Base-by-base conservation (phyloP, 257 asterid genomes). In the Solanum phureja region DNA sequence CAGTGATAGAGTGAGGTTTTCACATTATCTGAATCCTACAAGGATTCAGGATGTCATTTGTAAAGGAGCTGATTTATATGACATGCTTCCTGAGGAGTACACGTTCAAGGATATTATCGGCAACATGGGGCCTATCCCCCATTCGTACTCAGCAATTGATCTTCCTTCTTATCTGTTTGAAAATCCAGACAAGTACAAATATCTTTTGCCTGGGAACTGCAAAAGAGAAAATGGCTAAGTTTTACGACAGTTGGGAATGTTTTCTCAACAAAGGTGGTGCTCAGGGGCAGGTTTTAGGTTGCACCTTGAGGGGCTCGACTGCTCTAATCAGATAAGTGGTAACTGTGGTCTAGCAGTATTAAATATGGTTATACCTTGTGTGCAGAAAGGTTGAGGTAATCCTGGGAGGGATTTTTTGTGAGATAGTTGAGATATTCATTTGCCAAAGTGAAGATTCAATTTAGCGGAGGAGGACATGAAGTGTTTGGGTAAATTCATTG, bases 31-130 rank as follows among this genome's bases (percentile, higher is more conserved):
- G 90, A 92, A 93, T 85, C 98, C 98, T 9, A 93, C 91, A 77
- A 90, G 99, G 84, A 92, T 96, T 37, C 99, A 96, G 86, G 92
- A 94, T 73, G 92, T 96, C 23, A 96, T 95, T 33, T 96, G 99
- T 90, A 92, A 89, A 84, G 99, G 99, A n/a, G 94, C 92, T 8
- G 98, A 96, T 91, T 88, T 96, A 84, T 96, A 93, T 38, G 98
- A 95, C 87, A 96, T 96, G 99, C 92, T 96, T 18, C 99, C 99
- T 0, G 99, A 96, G 87, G 99, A 96, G 92, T 94, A 95, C 74
- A 95, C 97, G 0, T 96, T 96, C 90, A 92, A 89, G 96, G 98
- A 96, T 69, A 94, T 96, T 71, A 95, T 96, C 1, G 94, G 95
- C 87, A 92, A 93, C 87, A 89, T 96, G 98, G 99, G 99, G 27